phyloP scores from a whole-genome alignment of 2,329 filamentous ascomycete species.

The Thelonectria blattea region DNA sequence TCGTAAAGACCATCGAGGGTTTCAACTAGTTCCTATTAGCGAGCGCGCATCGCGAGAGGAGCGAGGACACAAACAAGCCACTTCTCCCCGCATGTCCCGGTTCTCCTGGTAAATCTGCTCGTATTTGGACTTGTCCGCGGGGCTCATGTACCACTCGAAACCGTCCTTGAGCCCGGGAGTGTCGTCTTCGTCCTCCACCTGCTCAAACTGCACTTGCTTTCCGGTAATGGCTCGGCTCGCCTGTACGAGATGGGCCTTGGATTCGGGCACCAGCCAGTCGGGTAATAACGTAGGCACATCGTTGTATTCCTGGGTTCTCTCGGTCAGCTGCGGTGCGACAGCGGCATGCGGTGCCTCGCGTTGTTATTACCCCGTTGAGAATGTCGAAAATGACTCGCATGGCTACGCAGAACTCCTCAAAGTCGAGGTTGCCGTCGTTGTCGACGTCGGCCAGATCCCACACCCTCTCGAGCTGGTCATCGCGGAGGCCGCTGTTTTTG shows the following conservation, averaged over 20 bases:
- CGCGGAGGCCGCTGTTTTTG: conserved; percentile 67
- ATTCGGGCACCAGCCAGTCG: conserved; percentile 97
- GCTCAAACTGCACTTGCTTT: conserved; percentile 82
- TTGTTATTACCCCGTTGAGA: conserved; percentile 79
- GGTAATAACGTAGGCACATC: conserved; percentile 87
- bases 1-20: conserved; percentile 85
- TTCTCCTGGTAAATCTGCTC: conserved; percentile 97
- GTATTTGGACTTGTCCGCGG: conserved; percentile 89
- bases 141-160: conserved; percentile 99
- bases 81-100: conserved; percentile 83
- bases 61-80: conserved; percentile 65
- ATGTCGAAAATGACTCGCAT: conserved; percentile 98
- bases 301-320: conserved; percentile 71
- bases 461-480: conserved; percentile 88
- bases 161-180: conserved; percentile 87
- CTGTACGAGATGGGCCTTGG: conserved; percentile 88
- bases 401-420: conserved; percentile 98
- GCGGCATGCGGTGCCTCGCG: not conserved
- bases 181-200: conserved; percentile 82
- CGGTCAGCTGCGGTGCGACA: conserved; percentile 22
- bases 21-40: conserved; percentile 61
- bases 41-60: not conserved
- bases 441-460: conserved; percentile 99
- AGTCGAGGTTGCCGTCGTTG: conserved; percentile 95
- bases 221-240: conserved; percentile 80